Evolutionary conservation across 257 asterid genomes (phyloP).

Genomic region (Nicotiana obtusifolia): DNA sequence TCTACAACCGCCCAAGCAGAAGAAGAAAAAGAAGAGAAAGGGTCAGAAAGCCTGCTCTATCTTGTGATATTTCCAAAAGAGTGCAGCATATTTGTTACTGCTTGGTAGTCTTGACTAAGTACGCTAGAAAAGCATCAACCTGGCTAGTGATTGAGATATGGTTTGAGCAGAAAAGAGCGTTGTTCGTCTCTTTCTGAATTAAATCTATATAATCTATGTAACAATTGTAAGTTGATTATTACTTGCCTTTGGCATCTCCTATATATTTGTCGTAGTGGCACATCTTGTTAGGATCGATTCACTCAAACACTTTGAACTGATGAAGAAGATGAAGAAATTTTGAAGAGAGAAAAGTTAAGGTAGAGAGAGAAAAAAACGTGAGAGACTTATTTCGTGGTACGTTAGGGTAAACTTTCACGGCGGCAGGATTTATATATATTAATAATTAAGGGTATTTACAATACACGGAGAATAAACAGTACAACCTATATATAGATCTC

Average conservation of each 20-base stretch:
- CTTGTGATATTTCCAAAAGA: constrained; percentile 25
- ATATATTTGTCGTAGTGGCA: too few relatives aligned
- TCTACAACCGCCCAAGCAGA: constrained; percentile 66
- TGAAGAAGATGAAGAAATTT: too few relatives aligned
- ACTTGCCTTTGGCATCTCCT: neutral
- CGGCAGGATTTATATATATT: too few relatives aligned
- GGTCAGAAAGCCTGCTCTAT: constrained; percentile 56
- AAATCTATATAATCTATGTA: neutral
- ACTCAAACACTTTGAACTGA: too few relatives aligned
- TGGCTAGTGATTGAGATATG: neutral
- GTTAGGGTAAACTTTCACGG: too few relatives aligned
- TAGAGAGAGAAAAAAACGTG: too few relatives aligned
- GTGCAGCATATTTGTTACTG: neutral
- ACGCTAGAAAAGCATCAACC: neutral
- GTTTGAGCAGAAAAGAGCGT: neutral
- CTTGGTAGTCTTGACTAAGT: constrained; percentile 9
- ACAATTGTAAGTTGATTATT: neutral
- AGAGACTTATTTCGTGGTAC: too few relatives aligned
- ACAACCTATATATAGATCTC: too few relatives aligned
- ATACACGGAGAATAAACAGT: too few relatives aligned
- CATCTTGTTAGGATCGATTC: too few relatives aligned
- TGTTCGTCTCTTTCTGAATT: neutral
- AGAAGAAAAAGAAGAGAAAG: constrained; percentile 72
- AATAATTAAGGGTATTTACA: too few relatives aligned
- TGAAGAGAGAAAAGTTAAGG: too few relatives aligned